These are phyloP conservation scores for Mycena venus DNA, from an alignment of 768 basidiomycete genomes.

Conservation along the genomic window DNA sequence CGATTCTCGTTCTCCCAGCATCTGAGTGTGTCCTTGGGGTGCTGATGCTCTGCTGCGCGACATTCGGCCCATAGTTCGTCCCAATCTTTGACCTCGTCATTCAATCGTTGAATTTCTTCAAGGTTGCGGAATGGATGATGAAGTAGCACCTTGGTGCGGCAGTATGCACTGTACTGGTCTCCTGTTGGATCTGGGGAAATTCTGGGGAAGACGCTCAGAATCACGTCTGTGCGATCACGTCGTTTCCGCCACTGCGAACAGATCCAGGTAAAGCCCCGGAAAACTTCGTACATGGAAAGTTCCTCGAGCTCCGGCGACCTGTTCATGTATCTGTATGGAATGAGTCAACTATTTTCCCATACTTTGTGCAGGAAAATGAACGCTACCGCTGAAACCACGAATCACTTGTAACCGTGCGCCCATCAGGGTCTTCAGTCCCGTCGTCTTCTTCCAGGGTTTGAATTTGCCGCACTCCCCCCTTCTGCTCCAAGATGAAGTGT, in stretches of 20 bases:
- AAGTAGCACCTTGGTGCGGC: neutral
- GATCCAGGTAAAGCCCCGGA: neutral
- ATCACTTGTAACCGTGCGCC: constrained; percentile 14
- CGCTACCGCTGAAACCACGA: constrained; percentile 25
- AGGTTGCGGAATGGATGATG: constrained; percentile 11
- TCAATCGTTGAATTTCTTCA: neutral
- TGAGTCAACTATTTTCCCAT: neutral
- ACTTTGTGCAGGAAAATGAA: neutral
- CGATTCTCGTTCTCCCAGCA: constrained; percentile 8
- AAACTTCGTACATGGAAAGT: constrained; percentile 8
- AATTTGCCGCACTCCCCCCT: constrained; percentile 8
- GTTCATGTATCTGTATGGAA: constrained; percentile 16
- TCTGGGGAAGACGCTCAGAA: constrained; percentile 12
- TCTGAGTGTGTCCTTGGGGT: constrained; percentile 7
- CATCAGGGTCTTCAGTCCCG: neutral
- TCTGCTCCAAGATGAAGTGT: constrained; percentile 26
- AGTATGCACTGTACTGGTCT: constrained; percentile 25
- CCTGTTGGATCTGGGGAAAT: constrained; percentile 34
- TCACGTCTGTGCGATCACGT: neutral
- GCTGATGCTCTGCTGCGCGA: neutral
- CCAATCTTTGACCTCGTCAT: neutral
- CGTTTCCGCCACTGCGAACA: neutral
- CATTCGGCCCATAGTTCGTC: neutral
- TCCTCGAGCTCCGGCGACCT: neutral
- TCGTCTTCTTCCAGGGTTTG: neutral